Evolutionary conservation across 176 grass and related monocot genomes (phyloP), one percentile per base, ranked within the genome.

Genomic region (Juncus inflexus): DNA sequence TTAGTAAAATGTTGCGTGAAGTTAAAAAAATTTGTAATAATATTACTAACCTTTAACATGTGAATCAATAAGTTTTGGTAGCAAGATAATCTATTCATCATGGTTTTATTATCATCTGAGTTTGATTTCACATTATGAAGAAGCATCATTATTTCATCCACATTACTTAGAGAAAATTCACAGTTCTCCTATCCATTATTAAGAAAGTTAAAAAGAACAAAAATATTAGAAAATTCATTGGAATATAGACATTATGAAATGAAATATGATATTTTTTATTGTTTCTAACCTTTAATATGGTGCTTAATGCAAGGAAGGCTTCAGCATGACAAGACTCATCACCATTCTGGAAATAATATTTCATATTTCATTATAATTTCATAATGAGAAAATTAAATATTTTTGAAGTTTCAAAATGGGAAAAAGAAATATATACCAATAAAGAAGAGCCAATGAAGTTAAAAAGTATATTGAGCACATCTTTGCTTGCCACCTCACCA

Each of bases 131-230:
- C 60, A 79, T 80, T 76, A 82, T 91, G 87, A 70, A 96, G 87
- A 57, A 96, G 80, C 70, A 86, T 50, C 69, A 96, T 83, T 69
- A 96, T 79, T 75, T 96, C 87, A 83, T 91, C 84, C 69, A 91
- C 66, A 60, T 58, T 84, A 66, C 76, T 65, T 65, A 80, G 72
- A 61, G 76, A 81, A 76, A 91, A 96, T 51, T 52, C 74, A 74
- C 19, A 52, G 19, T 96, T 87, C 73, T 91, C 80, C 92, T 96
- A 76, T 70, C 70, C 67, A 57, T 69, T 12, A 64, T 55, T 9
- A 63, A 64, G 15, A 52, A 66, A 9, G 51, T 57, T 19, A 50
- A 74, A 50, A 8, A 50, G 62, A 15, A 40, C n/a, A 69, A 64
- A 79, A 59, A 80, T 58, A 60, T 66, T 57, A 69, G 49, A 58